These are phyloP conservation scores for Phlebiopsis flavidoalba DNA, from an alignment of 768 basidiomycete species.

Conservation along the genomic window DNA sequence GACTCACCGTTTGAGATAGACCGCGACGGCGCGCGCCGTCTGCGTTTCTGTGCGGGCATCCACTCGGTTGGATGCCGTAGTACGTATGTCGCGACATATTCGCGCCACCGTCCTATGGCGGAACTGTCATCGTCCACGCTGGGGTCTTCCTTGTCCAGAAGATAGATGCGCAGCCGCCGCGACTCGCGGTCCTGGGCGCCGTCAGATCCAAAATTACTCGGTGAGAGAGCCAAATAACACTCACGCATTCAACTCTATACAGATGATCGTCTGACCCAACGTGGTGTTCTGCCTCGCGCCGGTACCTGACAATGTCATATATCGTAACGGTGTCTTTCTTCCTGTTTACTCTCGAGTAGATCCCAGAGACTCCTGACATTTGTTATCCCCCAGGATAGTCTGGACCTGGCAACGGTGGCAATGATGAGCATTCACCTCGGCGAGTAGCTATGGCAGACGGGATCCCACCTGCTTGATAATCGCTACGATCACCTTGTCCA, in stretches of 20 bases:
- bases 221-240: conserved; percentile 20
- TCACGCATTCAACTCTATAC: conserved; percentile 78
- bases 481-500: conserved; percentile 87
- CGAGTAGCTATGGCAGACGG: not conserved
- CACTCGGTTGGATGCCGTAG: conserved; percentile 70
- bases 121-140: conserved; percentile 50
- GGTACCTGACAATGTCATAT: conserved; percentile 71
- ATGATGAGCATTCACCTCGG: not conserved
- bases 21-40: conserved; percentile 30
- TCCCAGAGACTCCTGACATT: conserved; percentile 84
- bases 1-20: conserved; percentile 59
- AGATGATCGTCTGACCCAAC: conserved; percentile 72
- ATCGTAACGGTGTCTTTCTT: conserved; percentile 44
- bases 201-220: conserved; percentile 1
- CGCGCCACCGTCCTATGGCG: conserved; percentile 57
- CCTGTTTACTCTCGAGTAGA: conserved; percentile 64
- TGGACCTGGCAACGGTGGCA: conserved; percentile 56
- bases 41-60: conserved; percentile 35
- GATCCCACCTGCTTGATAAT: conserved; percentile 83
- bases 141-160: conserved; percentile 59
- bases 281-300: conserved; percentile 73
- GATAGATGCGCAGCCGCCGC: conserved; percentile 54
- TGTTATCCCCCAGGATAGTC: conserved; percentile 76
- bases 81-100: conserved; percentile 71
- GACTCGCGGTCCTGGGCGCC: conserved; percentile 45